Conservation (phyloP, 345 rosid species). For the Odontarrhena argentea region DNA sequence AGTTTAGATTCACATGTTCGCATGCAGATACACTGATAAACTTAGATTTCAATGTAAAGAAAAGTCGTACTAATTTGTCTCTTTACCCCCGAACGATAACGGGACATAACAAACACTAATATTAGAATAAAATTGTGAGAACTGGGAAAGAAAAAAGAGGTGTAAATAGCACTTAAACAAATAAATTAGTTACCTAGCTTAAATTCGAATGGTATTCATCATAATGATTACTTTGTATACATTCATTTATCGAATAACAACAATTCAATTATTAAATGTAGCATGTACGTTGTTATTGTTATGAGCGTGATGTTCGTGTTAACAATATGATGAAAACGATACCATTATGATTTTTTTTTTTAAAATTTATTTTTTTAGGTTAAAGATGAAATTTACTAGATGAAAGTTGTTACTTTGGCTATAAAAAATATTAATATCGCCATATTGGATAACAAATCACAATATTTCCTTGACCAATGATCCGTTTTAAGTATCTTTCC, state of each 20-base stretch:
- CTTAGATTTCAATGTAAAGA: neutral
- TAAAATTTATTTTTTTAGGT: no score
- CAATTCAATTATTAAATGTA: no score
- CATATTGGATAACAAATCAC: no score
- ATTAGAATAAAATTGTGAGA: neutral
- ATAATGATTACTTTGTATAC: neutral
- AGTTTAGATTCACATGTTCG: neutral
- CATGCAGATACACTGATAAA: neutral
- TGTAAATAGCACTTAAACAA: neutral
- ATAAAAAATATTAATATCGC: neutral
- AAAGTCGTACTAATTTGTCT: neutral
- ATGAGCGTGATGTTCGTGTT: neutral
- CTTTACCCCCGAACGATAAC: neutral
- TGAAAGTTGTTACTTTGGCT: neutral
- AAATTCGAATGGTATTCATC: neutral
- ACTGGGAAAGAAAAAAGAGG: neutral
- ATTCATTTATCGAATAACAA: no score
- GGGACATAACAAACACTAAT: constrained; percentile 1
- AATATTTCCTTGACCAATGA: no score
- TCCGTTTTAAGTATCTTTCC: no score
- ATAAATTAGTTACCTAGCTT: neutral
- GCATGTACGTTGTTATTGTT: neutral
- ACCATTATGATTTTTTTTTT: neutral
- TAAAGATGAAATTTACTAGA: no score
- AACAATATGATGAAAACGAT: neutral